Base-by-base conservation (phyloP, 495 filamentous ascomycete genomes). In the Xylaria venustula region DNA sequence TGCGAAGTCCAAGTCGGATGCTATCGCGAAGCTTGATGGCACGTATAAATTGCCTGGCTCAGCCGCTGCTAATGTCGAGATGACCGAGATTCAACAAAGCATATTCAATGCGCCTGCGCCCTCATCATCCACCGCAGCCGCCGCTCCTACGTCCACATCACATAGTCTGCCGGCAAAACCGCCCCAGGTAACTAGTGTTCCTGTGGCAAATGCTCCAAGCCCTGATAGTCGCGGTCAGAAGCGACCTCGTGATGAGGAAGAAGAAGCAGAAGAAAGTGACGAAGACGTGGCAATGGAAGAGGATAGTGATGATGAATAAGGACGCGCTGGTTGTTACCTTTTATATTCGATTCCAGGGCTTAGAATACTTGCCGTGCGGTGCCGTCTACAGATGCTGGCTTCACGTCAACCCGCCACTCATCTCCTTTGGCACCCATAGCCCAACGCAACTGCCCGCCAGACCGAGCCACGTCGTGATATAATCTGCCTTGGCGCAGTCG, bases 1-100 rank as follows among this genome's bases (percentile, higher is more conserved):
- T 71, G 92, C 89, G 20, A 96, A 93, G 66, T 84, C 85, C 46
- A 90, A 91, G 63, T 97, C 93, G 3, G 79, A 95, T 75, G 84
- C 87, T 23, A 86, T 98, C 65, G 86, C 90, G 12, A 95, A 93
- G 72, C 82, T 98, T 40, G 92, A 96, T 64, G 95, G 94, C 44
- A 95, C 91, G 25, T 96, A 91, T 73, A 84, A 85, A 52, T 79
- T 85, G 58, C 87, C 91, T 15, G 77, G 76, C 17, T 74, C 79
- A 6, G 78, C 75, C 5, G 81, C 79, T 20, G 77, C 79, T 15
- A 80, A 73, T n/a, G 80, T 82, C 34, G 83, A 82, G 41, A 83
- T 89, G 26, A 91, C 87, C 2, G 90, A 92, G 57, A 77, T 91
- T 11, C 90, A 93, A 68, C 89, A 91, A 66, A 89, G 87, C 58